A percentile compares a stretch with the other conserved stretches of the same genome.
These are phyloP conservation scores for Closterium sp. DNA, from an alignment of 139 green algal species.

Conservation along the genomic window DNA sequence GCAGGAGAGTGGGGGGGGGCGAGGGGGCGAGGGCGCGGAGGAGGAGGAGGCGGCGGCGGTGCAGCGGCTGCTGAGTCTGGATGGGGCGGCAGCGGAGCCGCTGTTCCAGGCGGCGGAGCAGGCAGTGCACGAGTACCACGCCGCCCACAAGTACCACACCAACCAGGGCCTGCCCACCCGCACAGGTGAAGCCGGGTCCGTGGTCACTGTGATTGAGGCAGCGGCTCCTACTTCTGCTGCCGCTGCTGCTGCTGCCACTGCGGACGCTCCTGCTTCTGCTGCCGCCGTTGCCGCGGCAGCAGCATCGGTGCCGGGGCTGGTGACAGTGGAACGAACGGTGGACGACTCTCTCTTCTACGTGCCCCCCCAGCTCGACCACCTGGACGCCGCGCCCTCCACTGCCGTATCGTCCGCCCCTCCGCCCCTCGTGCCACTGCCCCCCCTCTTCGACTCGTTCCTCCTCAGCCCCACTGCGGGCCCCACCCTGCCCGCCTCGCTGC, in stretches of 20 bases:
- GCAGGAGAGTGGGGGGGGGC: not conserved
- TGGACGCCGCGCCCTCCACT: not conserved
- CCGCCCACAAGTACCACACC: not conserved
- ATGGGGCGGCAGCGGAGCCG: not conserved
- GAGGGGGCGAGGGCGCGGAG: not conserved
- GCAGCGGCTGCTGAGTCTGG: not conserved
- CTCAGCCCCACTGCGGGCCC: not conserved
- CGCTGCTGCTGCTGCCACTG: not conserved
- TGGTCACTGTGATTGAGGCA: not conserved
- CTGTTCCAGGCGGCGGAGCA: not conserved
- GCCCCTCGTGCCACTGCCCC: constrained; percentile 4
- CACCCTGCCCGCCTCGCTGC: not conserved
- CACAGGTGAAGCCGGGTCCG: not conserved
- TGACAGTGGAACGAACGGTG: not conserved
- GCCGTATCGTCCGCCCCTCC: not conserved
- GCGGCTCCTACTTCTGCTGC: not conserved
- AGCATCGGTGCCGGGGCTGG: not conserved
- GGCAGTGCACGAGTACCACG: not conserved
- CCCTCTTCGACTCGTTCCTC: constrained; percentile 21
- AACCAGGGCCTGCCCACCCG: not conserved
- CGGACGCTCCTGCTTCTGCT: not conserved
- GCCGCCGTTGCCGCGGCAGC: constrained; percentile 3
- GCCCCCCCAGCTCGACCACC: not conserved
- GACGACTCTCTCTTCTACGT: not conserved
- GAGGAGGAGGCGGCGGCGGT: not conserved